Evolutionary conservation across 2,329 filamentous ascomycete species (phyloP), one percentile per base, ranked within the genome.

Genomic region (Penicillium olsonii): DNA sequence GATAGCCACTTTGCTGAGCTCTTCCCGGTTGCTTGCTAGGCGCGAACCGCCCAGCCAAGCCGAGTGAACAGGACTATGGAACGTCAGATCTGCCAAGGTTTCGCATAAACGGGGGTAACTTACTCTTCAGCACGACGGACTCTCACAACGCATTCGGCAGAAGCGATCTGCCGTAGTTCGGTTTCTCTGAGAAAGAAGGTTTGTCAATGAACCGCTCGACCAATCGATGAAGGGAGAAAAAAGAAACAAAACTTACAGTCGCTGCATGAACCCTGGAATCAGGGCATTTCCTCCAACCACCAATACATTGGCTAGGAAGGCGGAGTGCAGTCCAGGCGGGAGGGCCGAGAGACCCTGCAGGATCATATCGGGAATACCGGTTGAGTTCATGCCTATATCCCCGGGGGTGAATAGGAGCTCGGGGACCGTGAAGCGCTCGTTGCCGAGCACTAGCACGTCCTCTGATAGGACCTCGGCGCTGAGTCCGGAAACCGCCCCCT

Each of bases 371-470:
- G 90, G 83, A 17, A 99, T 77, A 0, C 94, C 94, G 0, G 87
- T 84, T 62, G 95, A 89, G 39, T 84, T 83, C 69, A 96, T 84
- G 1, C 91, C 92, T 37, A 95, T 85, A 70, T 97, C 92, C 3
- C 81, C 80, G 0, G 94, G 94, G 47, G 82, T 87, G 73, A 99
- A 97, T 2, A 99, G 74, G 5, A 97, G 78, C 68, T 99, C 94
- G 0, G 94, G 92, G 0, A 96, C 87, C 2, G 84, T 78, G 66
- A 99, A 99, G 38, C 92, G 84, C 73, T 99, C 94, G 69, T 96
- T 97, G 4, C 90, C 87, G 9, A 99, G 78, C 0, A 91, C 90
- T 55, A 99, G 74, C 12, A 92, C 78, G 67, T 97, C 92, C 67
- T 97, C 92, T 19, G 78, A 77, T 10, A 70, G 70, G 37, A 72